phyloP scores from a whole-genome alignment of 163 green algal genomes.

The Trebouxia gelatinosa region DNA sequence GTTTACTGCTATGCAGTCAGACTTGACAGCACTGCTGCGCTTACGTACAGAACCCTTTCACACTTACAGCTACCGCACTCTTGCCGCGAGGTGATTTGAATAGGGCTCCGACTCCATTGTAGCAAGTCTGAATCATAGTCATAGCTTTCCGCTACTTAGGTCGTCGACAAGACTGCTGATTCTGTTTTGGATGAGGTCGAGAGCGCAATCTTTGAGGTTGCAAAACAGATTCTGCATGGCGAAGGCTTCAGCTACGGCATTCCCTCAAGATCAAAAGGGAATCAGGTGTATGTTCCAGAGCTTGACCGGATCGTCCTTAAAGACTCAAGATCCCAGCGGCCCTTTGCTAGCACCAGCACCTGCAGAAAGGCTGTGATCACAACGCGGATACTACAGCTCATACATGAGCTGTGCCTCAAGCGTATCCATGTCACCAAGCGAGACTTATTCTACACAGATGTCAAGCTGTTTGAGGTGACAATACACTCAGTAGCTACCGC shows the following conservation, averaged over 20 bases:
- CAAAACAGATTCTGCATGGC: slow-evolving; percentile 57
- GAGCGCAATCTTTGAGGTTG: slow-evolving; percentile 65
- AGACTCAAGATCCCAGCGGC: slow-evolving; percentile 68
- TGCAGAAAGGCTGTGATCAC: slow-evolving; percentile 87
- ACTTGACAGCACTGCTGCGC: too few relatives aligned
- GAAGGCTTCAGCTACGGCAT: slow-evolving; percentile 71
- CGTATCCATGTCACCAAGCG: slow-evolving; percentile 97
- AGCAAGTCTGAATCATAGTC: background rate
- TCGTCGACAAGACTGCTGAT: slow-evolving; percentile 82
- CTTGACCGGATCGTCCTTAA: slow-evolving; percentile 96
- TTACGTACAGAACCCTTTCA: slow-evolving; percentile 55
- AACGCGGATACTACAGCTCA: slow-evolving; percentile 81
- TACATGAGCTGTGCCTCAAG: slow-evolving; percentile 92
- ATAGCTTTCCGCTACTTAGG: slow-evolving; percentile 41
- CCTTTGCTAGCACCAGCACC: slow-evolving; percentile 79
- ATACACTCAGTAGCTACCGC: background rate
- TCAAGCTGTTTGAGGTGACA: slow-evolving; percentile 89
- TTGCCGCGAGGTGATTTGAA: slow-evolving; percentile 65
- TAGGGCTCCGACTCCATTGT: background rate
- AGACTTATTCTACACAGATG: slow-evolving; percentile 98
- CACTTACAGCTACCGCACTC: slow-evolving; percentile 65
- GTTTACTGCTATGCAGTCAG: too few relatives aligned
- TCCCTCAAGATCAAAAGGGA: slow-evolving; percentile 75
- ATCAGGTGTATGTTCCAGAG: slow-evolving; percentile 92
- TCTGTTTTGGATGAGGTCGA: slow-evolving; percentile 85